Conservation (phyloP, 768 basidiomycete genomes). For the Astraeus odoratus region DNA sequence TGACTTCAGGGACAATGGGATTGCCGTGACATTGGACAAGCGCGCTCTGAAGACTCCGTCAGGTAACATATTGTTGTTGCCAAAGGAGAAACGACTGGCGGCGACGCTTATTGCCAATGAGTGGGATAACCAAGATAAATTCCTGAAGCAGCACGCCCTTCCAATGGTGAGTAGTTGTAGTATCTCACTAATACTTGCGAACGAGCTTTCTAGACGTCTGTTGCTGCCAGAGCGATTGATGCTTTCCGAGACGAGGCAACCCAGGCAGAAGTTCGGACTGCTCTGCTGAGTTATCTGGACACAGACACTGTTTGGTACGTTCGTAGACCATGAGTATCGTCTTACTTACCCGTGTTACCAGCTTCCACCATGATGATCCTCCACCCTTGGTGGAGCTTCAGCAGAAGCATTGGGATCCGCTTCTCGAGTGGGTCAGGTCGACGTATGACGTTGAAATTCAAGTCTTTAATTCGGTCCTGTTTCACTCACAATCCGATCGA, state of each 20-base stretch:
- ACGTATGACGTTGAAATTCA: constrained; percentile 62
- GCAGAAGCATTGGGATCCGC: constrained; percentile 78
- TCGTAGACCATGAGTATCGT: not conserved
- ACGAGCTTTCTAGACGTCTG: constrained; percentile 60
- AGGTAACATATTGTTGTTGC: constrained; percentile 71
- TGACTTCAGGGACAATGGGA: constrained; percentile 44
- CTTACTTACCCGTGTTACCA: constrained; percentile 23
- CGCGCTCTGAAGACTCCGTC: constrained; percentile 83
- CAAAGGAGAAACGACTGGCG: constrained; percentile 59
- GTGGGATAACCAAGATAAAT: constrained; percentile 88
- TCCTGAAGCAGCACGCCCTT: constrained; percentile 85
- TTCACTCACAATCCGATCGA: constrained; percentile 59
- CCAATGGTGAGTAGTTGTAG: constrained; percentile 60
- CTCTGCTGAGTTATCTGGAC: constrained; percentile 79
- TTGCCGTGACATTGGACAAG: constrained; percentile 71
- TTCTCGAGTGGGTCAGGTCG: constrained; percentile 70
- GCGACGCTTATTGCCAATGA: constrained; percentile 88
- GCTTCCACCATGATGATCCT: constrained; percentile 80
- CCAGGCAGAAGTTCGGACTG: constrained; percentile 54
- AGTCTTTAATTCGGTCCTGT: constrained; percentile 66
- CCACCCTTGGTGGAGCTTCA: constrained; percentile 72
- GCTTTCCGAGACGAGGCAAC: constrained; percentile 51
- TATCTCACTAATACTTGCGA: constrained; percentile 2
- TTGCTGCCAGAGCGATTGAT: constrained; percentile 88
- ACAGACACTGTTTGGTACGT: constrained; percentile 89